Evolutionary conservation across 1,284 basidiomycete species (phyloP), one percentile per base, ranked within the genome.

Genomic region (Tylopilus sp.): DNA sequence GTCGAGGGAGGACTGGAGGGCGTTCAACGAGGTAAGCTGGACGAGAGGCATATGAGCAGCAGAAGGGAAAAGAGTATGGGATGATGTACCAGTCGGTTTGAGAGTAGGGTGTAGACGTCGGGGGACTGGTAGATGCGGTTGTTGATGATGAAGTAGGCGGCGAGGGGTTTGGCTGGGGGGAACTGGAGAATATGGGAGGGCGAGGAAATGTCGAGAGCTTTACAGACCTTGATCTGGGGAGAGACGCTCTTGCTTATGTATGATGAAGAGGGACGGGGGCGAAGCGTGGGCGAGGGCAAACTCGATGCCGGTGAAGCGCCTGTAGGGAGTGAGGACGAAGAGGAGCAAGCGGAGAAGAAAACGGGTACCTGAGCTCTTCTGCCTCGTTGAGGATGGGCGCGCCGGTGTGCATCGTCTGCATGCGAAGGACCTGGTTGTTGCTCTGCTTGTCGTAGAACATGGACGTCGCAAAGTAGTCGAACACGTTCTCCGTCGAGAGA

Each of bases 361-460:
- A 54, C 15, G 18, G 2, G 4, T 62, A 87, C 89, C 75, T 87
- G 55, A 93, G 78, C 65, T 91, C 87, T 55, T 88, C 85, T 12
- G 83, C 81, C 66, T 91, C 87, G 57, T 91, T 84, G 11, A 77
- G 68, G 48, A 85, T 70, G 2, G 83, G 80, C 40, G 81, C 73
- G 20, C 85, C 88, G 0, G 85, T 85, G 60, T 88, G 83, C 71
- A 85, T 84, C 0, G 88, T 91, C 68, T 93, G 90, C 90, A 93
- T 93, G 59, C 88, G 83, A 40, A 93, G 72, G 26, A 88, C 82
- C 63, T 91, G 87, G 65, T 93, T 93, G 67, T 87, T 92, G 67
- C 88, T 91, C 68, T 88, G 83, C 65, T 89, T 88, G 71, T 93
- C 90, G 66, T 90, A 93, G 72, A 91, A 91, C 81, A 90, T 90